Evolutionary conservation across 352 stramenopile genomes (phyloP).

Genomic region (Pythium rishiriense): DNA sequence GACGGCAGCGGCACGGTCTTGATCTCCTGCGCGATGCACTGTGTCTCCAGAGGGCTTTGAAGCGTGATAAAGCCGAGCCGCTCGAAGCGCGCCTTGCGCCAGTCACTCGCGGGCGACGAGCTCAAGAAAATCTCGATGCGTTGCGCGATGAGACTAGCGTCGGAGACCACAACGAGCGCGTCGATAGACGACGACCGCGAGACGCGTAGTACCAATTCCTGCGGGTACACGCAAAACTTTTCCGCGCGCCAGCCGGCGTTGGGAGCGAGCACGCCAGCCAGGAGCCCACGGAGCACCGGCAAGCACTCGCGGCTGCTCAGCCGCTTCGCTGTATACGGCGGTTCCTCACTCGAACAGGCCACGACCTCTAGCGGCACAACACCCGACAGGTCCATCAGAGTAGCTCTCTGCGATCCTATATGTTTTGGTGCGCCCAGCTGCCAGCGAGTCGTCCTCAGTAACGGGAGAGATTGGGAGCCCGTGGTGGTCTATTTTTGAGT

Average conservation of each 20-base stretch:
- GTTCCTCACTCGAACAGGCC: conserved; percentile 42
- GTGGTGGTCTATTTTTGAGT: too few species aligned
- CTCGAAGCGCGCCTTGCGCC: conserved; percentile 27
- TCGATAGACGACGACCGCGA: conserved; percentile 19
- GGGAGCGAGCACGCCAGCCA: not conserved
- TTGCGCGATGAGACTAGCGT: conserved; percentile 33
- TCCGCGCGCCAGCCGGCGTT: conserved; percentile 41
- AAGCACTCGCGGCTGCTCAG: conserved; percentile 14
- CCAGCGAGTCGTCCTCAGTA: not conserved
- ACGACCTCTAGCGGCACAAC: conserved; percentile 36
- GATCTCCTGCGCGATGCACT: conserved; percentile 42
- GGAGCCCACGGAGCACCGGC: conserved; percentile 1
- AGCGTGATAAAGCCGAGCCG: conserved; percentile 50
- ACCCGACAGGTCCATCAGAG: conserved; percentile 12
- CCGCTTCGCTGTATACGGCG: conserved; percentile 20
- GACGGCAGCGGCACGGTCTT: conserved; percentile 41
- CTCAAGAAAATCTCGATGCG: conserved; percentile 51
- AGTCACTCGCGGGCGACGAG: not conserved
- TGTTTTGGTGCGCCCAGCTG: not conserved
- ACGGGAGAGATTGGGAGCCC: not conserved
- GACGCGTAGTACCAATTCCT: conserved; percentile 55
- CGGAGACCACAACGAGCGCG: conserved; percentile 9
- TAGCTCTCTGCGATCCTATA: not conserved
- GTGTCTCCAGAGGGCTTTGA: conserved; percentile 25
- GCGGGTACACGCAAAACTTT: conserved; percentile 64